These are phyloP conservation scores for Vigna radiata DNA, from an alignment of 306 rosid species.

Conservation along the genomic window DNA sequence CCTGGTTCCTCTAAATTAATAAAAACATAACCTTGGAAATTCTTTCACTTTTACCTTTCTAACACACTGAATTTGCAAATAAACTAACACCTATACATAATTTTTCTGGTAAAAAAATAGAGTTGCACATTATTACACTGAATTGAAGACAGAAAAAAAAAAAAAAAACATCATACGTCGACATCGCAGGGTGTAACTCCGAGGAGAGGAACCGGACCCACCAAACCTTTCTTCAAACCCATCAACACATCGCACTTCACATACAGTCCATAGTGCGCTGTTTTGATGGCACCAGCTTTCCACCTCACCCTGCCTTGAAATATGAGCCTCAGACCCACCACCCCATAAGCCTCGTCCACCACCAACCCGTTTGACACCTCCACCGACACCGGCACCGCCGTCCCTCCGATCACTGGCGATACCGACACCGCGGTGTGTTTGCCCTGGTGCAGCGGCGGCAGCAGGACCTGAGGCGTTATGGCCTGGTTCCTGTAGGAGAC, in stretches of 20 bases:
- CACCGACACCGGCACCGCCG: constrained; percentile 64
- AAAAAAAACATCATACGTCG: constrained; percentile 51
- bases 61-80: constrained; percentile 7
- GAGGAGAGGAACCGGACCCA: constrained; percentile 85
- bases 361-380: constrained; percentile 63
- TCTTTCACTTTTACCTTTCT: constrained; percentile 3
- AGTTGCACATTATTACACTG: not conserved
- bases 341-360: constrained; percentile 71
- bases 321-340: constrained; percentile 64
- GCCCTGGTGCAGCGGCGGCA: constrained; percentile 62
- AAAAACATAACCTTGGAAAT: not conserved
- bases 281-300: constrained; percentile 68
- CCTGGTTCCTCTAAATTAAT: not conserved
- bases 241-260: constrained; percentile 75
- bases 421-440: constrained; percentile 59
- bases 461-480: constrained; percentile 68
- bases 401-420: constrained; percentile 81
- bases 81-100: not conserved
- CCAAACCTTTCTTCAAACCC: constrained; percentile 68
- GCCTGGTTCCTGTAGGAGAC: constrained; percentile 70
- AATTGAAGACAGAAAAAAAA: too few relatives aligned
- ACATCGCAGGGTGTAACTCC: constrained; percentile 65
- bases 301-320: constrained; percentile 76
- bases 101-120: not conserved
- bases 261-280: constrained; percentile 59